Evolutionary conservation across 768 basidiomycete genomes (phyloP).

Genomic region (Pleurotus djamor): DNA sequence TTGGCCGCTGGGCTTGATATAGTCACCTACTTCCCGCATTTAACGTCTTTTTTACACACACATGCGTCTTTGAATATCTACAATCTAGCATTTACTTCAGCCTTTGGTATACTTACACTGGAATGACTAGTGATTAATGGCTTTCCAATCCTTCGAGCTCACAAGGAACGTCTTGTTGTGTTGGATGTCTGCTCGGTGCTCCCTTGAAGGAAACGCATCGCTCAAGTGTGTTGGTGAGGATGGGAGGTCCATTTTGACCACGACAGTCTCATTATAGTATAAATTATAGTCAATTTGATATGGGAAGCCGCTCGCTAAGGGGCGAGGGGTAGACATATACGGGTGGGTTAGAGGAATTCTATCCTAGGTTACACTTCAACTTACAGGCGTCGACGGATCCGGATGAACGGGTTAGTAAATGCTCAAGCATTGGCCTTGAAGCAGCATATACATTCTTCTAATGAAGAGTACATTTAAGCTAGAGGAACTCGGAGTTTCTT

Average conservation of each 20-base stretch:
- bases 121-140: not conserved
- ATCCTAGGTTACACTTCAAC: too few species aligned
- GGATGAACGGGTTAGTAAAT: not conserved
- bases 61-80: not conserved
- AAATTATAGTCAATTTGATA: constrained; percentile 35
- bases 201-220: not conserved
- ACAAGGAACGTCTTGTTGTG: too few species aligned
- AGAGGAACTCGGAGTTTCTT: too few species aligned
- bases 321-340: constrained; percentile 35
- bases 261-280: constrained; percentile 32
- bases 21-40: not conserved
- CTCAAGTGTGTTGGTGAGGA: constrained; percentile 12
- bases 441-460: too few species aligned
- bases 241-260: constrained; percentile 23
- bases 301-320: constrained; percentile 29
- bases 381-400: not conserved
- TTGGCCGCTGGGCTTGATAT: constrained; percentile 83
- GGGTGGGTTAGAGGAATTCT: constrained; percentile 40
- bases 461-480: too few species aligned
- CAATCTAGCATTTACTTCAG: too few species aligned
- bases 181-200: not conserved
- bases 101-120: not conserved
- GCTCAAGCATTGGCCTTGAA: too few species aligned
- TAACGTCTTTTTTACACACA: not conserved
- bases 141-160: not conserved